A percentile compares a stretch with the other conserved stretches of the same genome.
phyloP scores from a whole-genome alignment of 2,329 filamentous ascomycete species.

The Pseudogymnoascus sp. region DNA sequence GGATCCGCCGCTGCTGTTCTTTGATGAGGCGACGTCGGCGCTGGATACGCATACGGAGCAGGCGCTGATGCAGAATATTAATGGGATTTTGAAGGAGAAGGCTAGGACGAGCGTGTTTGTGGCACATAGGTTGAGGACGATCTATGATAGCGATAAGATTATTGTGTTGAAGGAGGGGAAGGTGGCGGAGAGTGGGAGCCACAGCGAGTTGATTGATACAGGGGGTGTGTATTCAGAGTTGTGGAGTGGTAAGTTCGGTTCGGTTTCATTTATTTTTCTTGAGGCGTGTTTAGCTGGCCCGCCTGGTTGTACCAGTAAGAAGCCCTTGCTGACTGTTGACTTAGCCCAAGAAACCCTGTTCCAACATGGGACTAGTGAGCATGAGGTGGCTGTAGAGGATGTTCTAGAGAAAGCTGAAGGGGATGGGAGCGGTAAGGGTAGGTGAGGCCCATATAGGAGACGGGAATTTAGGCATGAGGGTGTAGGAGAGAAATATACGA shows the following conservation, averaged over 20 bases:
- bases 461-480: not conserved
- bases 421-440: not conserved
- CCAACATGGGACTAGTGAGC: conserved; percentile 39
- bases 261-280: not conserved
- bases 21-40: conserved; percentile 89
- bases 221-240: conserved; percentile 80
- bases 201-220: conserved; percentile 71
- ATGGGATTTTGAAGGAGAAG: conserved; percentile 84
- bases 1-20: conserved; percentile 84
- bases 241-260: conserved; percentile 66
- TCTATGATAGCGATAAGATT: conserved; percentile 88
- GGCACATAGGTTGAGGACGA: conserved; percentile 84
- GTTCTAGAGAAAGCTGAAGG: conserved; percentile 9
- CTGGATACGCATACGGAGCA: conserved; percentile 92
- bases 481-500: not conserved
- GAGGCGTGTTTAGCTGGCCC: not conserved
- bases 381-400: conserved; percentile 22
- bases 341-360: conserved; percentile 57
- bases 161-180: conserved; percentile 78
- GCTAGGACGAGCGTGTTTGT: conserved; percentile 87
- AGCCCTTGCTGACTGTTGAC: conserved; percentile 5
- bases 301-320: not conserved
- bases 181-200: conserved; percentile 85
- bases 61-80: conserved; percentile 84
- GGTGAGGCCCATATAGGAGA: not conserved